Percentiles rank a stretch among this genome's conserved stretches.
Conservation (phyloP, 345 rosid species). For the Bretschneidera sinensis region DNA sequence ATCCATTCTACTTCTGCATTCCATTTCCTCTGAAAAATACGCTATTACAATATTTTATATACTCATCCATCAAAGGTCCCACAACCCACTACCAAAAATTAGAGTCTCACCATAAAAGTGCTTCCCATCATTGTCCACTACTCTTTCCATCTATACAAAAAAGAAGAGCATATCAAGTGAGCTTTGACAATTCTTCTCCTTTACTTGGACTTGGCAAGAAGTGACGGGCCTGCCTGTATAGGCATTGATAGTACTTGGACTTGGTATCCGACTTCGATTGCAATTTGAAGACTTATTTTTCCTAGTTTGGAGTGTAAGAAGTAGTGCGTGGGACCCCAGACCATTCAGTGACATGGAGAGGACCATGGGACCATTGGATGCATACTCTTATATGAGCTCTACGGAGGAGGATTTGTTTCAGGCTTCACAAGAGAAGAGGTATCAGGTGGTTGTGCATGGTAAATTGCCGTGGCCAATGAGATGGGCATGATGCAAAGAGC, state of each 20-base stretch:
- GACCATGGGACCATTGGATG: conserved; percentile 40
- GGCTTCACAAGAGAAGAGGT: conserved; percentile 70
- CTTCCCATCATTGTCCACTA: conserved; percentile 73
- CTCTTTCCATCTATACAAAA: conserved; percentile 30
- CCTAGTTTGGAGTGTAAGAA: conserved; percentile 19
- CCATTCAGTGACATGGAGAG: conserved; percentile 5
- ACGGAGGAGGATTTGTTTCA: conserved; percentile 65
- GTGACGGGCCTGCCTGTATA: conserved; percentile 28
- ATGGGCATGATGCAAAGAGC: conserved; percentile 99
- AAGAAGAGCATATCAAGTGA: conserved; percentile 44
- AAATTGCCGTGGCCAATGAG: conserved; percentile 87
- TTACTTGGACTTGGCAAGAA: conserved; percentile 39
- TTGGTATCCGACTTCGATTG: conserved; percentile 67
- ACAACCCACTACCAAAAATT: conserved; percentile 45
- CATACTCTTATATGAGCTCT: conserved; percentile 27
- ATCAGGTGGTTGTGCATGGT: conserved; percentile 80
- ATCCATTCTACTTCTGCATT: conserved; percentile 23
- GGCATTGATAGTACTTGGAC: no score
- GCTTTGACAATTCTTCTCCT: conserved; percentile 47
- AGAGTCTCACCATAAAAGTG: conserved; percentile 49
- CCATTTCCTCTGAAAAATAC: conserved; percentile 18
- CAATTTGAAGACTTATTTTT: conserved; percentile 35
- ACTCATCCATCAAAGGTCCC: conserved; percentile 50
- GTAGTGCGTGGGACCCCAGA: conserved; percentile 21
- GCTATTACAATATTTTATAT: conserved; percentile 15